phyloP scores from a whole-genome alignment of 1,139 yeast species.

The Taphrina flavorubra region DNA sequence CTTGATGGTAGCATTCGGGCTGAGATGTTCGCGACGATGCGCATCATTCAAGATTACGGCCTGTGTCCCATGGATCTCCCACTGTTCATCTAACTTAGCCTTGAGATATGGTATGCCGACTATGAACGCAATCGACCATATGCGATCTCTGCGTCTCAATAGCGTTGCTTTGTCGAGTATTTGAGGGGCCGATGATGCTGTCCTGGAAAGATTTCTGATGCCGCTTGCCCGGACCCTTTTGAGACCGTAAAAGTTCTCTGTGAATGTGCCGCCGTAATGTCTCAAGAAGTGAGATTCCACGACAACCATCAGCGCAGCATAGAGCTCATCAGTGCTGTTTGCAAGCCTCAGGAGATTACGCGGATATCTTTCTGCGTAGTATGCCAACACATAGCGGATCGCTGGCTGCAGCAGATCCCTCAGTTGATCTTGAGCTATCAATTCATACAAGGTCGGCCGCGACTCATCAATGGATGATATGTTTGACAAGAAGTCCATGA shows the following conservation, averaged over 20 bases:
- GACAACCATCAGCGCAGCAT: constrained; percentile 64
- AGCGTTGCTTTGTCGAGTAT: constrained; percentile 63
- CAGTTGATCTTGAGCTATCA: constrained; percentile 79
- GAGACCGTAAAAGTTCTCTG: constrained; percentile 90
- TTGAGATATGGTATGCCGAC: constrained; percentile 67
- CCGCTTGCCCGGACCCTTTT: constrained; percentile 61
- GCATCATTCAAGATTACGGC: constrained; percentile 34
- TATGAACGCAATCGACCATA: constrained; percentile 66
- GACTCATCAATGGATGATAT: constrained; percentile 77
- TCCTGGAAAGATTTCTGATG: constrained; percentile 44
- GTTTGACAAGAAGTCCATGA: constrained; percentile 85
- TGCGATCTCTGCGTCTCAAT: constrained; percentile 62
- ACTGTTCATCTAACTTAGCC: constrained; percentile 70
- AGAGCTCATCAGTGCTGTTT: constrained; percentile 77
- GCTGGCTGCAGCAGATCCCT: constrained; percentile 83
- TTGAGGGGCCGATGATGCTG: constrained; percentile 54
- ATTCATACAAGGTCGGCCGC: constrained; percentile 81
- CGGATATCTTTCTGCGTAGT: constrained; percentile 82
- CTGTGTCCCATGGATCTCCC: constrained; percentile 64
- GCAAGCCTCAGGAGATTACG: constrained; percentile 66
- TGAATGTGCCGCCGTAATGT: constrained; percentile 83
- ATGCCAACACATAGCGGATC: constrained; percentile 75
- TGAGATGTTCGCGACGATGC: constrained; percentile 46
- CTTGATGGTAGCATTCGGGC: constrained; percentile 47
- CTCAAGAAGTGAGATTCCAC: constrained; percentile 75